These are phyloP conservation scores for Coemansia sp. DNA, from an alignment of 192 early-diverging fungal species.

Conservation along the genomic window DNA sequence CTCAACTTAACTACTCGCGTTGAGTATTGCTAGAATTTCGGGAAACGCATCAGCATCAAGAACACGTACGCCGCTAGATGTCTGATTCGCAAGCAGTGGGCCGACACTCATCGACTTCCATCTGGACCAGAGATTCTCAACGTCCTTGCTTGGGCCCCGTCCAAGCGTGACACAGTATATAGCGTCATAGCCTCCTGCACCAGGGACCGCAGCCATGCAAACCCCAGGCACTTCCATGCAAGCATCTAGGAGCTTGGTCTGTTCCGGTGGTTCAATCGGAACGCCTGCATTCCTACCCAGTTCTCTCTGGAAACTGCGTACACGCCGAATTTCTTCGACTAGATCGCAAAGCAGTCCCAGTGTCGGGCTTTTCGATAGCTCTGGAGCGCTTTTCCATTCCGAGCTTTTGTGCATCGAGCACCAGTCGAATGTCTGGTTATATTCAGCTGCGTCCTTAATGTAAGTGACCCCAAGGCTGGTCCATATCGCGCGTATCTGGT, in stretches of 20 bases:
- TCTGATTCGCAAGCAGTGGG: constrained; percentile 74
- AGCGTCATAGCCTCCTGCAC: constrained; percentile 97
- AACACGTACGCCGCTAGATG: constrained; percentile 56
- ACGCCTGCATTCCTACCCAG: constrained; percentile 75
- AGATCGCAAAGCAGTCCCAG: constrained; percentile 58
- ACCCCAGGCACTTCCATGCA: constrained; percentile 79
- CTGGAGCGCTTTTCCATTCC: constrained; percentile 19
- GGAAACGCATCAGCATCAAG: constrained; percentile 24
- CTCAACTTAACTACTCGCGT: background rate
- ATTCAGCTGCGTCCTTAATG: constrained; percentile 20
- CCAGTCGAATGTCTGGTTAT: constrained; percentile 48
- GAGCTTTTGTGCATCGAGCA: constrained; percentile 42
- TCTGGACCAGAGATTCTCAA: constrained; percentile 62
- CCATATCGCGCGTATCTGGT: constrained; percentile 59
- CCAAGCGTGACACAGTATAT: constrained; percentile 85
- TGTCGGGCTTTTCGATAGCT: background rate
- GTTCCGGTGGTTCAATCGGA: constrained; percentile 87
- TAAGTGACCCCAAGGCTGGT: constrained; percentile 46
- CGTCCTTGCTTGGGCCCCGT: constrained; percentile 47
- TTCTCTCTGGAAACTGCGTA: constrained; percentile 69
- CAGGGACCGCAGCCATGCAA: constrained; percentile 92
- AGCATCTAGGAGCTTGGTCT: constrained; percentile 84
- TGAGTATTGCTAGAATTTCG: constrained; percentile 10
- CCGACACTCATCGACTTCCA: constrained; percentile 81
- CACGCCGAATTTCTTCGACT: constrained; percentile 25